phyloP scores from a whole-genome alignment of 2,329 filamentous ascomycete genomes.

The Sclerotinia borealis region DNA sequence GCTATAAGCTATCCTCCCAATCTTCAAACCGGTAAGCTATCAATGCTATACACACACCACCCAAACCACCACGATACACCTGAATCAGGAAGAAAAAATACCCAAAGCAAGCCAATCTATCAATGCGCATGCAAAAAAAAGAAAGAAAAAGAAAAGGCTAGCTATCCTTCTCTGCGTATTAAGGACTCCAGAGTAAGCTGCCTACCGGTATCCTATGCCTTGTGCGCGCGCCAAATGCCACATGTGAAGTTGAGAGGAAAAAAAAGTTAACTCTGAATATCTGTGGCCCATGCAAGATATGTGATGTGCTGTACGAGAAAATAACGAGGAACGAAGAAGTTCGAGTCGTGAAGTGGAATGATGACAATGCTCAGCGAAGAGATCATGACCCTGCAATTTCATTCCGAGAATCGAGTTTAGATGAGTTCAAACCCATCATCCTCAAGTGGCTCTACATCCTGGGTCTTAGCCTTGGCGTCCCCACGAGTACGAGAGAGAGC shows the following conservation, averaged over 20 bases:
- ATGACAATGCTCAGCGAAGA: background rate
- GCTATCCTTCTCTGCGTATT: conserved; percentile 12
- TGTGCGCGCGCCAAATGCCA: background rate
- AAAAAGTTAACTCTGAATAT: background rate
- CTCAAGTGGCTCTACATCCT: conserved; percentile 20
- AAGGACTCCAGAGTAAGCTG: conserved; percentile 10
- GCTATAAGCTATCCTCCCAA: conserved; percentile 14
- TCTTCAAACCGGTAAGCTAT: conserved; percentile 10
- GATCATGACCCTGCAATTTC: background rate
- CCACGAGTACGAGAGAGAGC: conserved; percentile 3
- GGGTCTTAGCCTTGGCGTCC: conserved; percentile 1
- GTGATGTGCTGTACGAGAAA: background rate
- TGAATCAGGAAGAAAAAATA: background rate
- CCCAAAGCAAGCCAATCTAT: background rate
- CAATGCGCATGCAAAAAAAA: conserved; percentile 1
- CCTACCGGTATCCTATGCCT: conserved; percentile 1
- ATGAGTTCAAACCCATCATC: conserved; percentile 33
- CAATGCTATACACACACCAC: conserved; percentile 2
- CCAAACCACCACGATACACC: conserved; percentile 5
- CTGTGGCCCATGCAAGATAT: background rate
- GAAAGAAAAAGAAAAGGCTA: conserved; percentile 8
- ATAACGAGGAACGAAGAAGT: background rate
- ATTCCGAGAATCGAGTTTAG: conserved; percentile 15
- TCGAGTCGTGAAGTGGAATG: background rate
- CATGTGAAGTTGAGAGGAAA: background rate